Evolutionary conservation across 108 stramenopile genomes (phyloP).

Genomic region (Fragilariopsis cylindrus): DNA sequence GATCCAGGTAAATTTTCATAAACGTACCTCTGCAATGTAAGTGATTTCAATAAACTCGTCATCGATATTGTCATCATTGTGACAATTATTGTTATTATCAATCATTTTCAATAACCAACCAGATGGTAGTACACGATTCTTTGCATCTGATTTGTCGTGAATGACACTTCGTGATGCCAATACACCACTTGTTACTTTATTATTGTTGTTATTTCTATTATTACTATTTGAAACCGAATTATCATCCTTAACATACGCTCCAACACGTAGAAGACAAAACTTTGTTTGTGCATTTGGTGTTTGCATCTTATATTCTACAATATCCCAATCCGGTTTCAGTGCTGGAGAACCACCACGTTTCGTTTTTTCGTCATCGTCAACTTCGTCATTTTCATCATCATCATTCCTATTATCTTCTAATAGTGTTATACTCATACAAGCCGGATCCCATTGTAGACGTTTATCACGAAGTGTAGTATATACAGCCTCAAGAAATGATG

Average conservation of each 20-base stretch:
- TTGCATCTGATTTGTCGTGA: background rate
- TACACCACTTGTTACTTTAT: background rate
- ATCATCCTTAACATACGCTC: background rate
- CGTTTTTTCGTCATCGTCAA: background rate
- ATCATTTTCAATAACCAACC: conserved; percentile 8
- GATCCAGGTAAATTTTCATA: background rate
- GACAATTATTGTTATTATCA: background rate
- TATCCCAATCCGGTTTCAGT: conserved; percentile 11
- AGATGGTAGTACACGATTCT: conserved; percentile 6
- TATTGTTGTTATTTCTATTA: background rate
- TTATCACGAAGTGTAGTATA: conserved; percentile 8
- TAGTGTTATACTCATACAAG: background rate
- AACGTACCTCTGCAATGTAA: conserved; percentile 13
- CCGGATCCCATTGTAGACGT: conserved; percentile 15
- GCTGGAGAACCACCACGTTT: background rate
- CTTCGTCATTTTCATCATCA: background rate
- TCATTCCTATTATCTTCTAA: conserved; percentile 7
- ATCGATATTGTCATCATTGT: background rate
- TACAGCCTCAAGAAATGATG: conserved; percentile 4
- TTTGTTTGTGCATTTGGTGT: background rate
- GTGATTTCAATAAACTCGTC: conserved; percentile 9
- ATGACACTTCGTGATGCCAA: conserved; percentile 18
- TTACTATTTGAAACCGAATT: background rate
- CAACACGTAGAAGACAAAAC: conserved; percentile 3
- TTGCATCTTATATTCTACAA: conserved; percentile 16